Base-by-base conservation (phyloP, 768 basidiomycete genomes). In the Mycena sanguinolenta region DNA sequence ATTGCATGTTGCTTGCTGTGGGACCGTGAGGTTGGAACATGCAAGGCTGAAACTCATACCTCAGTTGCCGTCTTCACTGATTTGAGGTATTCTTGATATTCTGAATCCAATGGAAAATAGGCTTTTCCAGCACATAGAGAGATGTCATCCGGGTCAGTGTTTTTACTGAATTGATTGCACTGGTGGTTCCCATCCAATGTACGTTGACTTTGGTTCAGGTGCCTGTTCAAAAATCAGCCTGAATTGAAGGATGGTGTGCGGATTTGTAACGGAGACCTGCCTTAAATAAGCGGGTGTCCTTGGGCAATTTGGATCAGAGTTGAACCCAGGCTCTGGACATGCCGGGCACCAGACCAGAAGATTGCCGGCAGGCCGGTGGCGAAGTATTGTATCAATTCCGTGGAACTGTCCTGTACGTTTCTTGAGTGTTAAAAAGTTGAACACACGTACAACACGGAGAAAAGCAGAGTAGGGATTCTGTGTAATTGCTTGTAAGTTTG, bases 391-490 rank as follows among this genome's bases (percentile, higher is more conserved):
- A 21, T 42, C 55, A 6, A 69, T 63, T 3, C 57, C 55, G 23
- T 63, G 61, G 2, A 6, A 34, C 10, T 50, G 46, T 0, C 66
- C 66, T 21, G 44, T 38, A 7, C 36, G 6, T 14, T 38, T 38
- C 36, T 38, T n/a, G n/a, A n/a, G n/a, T n/a, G 53, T 73, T 9
- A 79, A 46, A 7, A 67, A 30, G 1, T 70, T 64, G 72, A 72
- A 81, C 6, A 79, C 46, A 1, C 75, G 74, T 38, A 74, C 75
- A 19, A 77, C 77, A 17, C 71, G 42, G 0, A 65, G 58, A 55
- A 79, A 78, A 52, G 70, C 65, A 0, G 62, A 39, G 42, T 71
- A 79, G 4, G 71, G 73, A 50, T 80, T 71, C 77, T 79, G 21
- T 38, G 6, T 6, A 34, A 28, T 8, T 12, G n/a, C 30, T 55